Conservation (phyloP, 2,329 filamentous ascomycete genomes). For the Colletotrichum siamense region DNA sequence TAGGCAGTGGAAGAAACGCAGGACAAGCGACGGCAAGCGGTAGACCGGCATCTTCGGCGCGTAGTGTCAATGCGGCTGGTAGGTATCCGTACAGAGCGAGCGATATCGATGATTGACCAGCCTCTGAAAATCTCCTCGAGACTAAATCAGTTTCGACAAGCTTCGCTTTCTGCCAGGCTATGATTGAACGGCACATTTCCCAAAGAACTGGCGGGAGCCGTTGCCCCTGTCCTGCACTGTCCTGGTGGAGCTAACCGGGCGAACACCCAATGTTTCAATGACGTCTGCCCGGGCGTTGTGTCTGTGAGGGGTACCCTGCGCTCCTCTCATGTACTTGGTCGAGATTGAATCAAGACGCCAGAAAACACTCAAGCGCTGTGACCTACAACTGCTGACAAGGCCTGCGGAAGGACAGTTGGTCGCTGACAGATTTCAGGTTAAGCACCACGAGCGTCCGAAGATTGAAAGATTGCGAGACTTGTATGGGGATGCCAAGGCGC, state of each 20-base stretch:
- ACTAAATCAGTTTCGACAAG: neutral
- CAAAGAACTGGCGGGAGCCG: neutral
- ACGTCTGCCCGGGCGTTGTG: neutral
- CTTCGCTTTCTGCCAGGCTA: neutral
- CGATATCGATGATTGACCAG: neutral
- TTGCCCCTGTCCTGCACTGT: neutral
- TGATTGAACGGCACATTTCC: neutral
- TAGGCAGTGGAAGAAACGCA: neutral
- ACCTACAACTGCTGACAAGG: neutral
- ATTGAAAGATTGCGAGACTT: neutral
- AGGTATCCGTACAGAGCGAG: neutral
- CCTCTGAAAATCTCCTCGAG: neutral
- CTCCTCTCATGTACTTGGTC: neutral
- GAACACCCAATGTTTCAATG: slow-evolving; percentile 9
- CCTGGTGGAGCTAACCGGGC: neutral
- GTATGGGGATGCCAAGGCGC: neutral
- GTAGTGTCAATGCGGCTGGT: neutral
- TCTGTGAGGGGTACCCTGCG: neutral
- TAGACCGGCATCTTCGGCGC: slow-evolving; percentile 9
- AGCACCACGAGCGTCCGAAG: neutral
- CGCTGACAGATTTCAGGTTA: neutral
- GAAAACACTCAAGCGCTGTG: neutral
- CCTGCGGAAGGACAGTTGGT: neutral
- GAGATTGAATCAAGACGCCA: neutral
- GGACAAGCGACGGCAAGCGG: neutral